Conservation (phyloP, 345 rosid genomes). For the Punica granatum region DNA sequence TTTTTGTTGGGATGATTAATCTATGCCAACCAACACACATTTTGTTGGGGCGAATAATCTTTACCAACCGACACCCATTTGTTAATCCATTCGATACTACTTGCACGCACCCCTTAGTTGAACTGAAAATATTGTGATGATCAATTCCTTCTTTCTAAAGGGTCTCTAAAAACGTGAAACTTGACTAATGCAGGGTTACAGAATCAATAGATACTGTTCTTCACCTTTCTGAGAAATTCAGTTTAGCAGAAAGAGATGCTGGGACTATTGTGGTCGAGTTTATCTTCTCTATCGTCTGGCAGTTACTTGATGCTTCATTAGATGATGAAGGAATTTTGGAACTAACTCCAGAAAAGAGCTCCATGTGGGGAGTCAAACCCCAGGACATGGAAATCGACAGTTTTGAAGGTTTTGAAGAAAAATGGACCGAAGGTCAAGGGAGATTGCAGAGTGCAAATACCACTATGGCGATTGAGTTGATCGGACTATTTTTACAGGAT, state of each 20-base stretch:
- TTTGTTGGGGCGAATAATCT: background rate
- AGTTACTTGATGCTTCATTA: constrained; percentile 75
- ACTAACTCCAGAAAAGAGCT: constrained; percentile 44
- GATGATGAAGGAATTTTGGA: constrained; percentile 86
- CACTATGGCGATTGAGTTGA: constrained; percentile 60
- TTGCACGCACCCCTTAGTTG: background rate
- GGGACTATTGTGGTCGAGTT: constrained; percentile 59
- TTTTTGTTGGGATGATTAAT: background rate
- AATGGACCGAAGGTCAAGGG: constrained; percentile 42
- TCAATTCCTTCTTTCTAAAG: background rate
- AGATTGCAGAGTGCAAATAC: constrained; percentile 58
- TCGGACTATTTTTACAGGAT: constrained; percentile 58
- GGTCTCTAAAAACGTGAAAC: background rate
- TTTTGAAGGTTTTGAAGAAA: constrained; percentile 34
- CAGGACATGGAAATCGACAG: constrained; percentile 71
- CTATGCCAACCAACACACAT: too few relatives aligned
- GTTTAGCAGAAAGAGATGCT: constrained; percentile 49
- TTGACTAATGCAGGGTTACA: constrained; percentile 51
- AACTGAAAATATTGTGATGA: background rate
- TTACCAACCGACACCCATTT: background rate
- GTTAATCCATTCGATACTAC: background rate
- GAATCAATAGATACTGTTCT: constrained; percentile 61
- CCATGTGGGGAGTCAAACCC: constrained; percentile 47
- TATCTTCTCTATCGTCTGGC: constrained; percentile 64
- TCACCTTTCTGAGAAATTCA: constrained; percentile 56